Percentiles rank a stretch among this genome's conserved stretches.
Conservation (phyloP, 1,284 basidiomycete genomes). For the Volvariella volvacea region DNA sequence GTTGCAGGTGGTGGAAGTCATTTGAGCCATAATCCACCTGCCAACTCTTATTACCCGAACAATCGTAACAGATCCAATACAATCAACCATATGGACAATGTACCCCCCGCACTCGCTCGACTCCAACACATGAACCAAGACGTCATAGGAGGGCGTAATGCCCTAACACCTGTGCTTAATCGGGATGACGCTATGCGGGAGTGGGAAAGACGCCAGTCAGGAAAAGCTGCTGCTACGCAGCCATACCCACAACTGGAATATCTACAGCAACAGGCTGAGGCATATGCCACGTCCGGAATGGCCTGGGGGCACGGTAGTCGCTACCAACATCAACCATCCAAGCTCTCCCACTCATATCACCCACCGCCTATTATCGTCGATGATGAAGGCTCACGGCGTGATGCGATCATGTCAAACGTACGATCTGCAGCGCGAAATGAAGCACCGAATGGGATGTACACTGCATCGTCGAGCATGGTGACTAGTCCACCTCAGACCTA, state of each 20-base stretch:
- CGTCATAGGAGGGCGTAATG: slow-evolving; percentile 73
- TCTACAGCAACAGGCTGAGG: slow-evolving; percentile 87
- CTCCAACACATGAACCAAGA: slow-evolving; percentile 87
- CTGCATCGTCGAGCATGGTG: slow-evolving; percentile 40
- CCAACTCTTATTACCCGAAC: slow-evolving; percentile 58
- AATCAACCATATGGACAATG: slow-evolving; percentile 82
- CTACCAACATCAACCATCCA: slow-evolving; percentile 61
- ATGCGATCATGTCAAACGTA: slow-evolving; percentile 69
- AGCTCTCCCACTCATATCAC: slow-evolving; percentile 64
- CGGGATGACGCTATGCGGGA: slow-evolving; percentile 86
- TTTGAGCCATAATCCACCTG: slow-evolving; percentile 47
- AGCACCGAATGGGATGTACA: slow-evolving; percentile 34
- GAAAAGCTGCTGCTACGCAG: slow-evolving; percentile 56
- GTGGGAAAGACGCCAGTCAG: slow-evolving; percentile 79
- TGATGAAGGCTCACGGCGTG: slow-evolving; percentile 49
- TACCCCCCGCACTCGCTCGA: slow-evolving; percentile 87
- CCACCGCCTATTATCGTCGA: slow-evolving; percentile 55
- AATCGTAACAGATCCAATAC: slow-evolving; percentile 80
- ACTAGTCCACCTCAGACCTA: slow-evolving; percentile 72
- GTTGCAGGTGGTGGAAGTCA: slow-evolving; percentile 23
- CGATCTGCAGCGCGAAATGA: slow-evolving; percentile 58
- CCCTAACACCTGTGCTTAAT: slow-evolving; percentile 83
- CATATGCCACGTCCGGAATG: slow-evolving; percentile 58
- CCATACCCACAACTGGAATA: slow-evolving; percentile 85
- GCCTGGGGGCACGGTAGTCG: slow-evolving; percentile 42